phyloP scores from a whole-genome alignment of 306 rosid species.

The Cicer yamashitae region DNA sequence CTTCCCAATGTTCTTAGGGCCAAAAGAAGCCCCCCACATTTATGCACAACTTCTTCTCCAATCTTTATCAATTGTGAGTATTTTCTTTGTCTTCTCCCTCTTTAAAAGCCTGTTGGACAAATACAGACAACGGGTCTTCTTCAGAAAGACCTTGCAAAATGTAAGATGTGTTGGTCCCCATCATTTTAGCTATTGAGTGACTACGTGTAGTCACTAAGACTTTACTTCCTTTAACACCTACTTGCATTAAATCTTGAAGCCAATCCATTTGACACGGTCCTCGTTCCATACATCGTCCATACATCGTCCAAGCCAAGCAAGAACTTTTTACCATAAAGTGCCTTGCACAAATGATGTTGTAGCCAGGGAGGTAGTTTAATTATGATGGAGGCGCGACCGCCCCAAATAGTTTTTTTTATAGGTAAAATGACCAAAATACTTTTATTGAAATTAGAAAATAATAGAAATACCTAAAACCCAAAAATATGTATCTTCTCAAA shows the following conservation, averaged over 20 bases:
- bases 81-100: constrained; percentile 29
- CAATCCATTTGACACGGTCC: constrained; percentile 26
- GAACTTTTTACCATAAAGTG: background rate
- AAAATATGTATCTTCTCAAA: no score
- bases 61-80: constrained; percentile 27
- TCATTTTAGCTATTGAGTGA: constrained; percentile 2
- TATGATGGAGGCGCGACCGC: no score
- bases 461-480: no score
- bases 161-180: constrained; percentile 12
- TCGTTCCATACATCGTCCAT: constrained; percentile 27
- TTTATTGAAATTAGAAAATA: no score
- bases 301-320: constrained; percentile 21
- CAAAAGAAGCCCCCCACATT: constrained; percentile 50
- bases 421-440: no score
- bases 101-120: constrained; percentile 48
- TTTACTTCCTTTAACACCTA: constrained; percentile 26
- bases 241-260: background rate
- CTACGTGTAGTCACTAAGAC: constrained; percentile 35
- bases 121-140: constrained; percentile 25
- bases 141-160: background rate
- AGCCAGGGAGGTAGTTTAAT: no score
- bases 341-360: background rate
- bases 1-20: constrained; percentile 48
- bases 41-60: constrained; percentile 40
- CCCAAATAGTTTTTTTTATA: no score